These are phyloP conservation scores for Podila horticola DNA, from an alignment of 192 early-diverging fungal species.

Conservation along the genomic window DNA sequence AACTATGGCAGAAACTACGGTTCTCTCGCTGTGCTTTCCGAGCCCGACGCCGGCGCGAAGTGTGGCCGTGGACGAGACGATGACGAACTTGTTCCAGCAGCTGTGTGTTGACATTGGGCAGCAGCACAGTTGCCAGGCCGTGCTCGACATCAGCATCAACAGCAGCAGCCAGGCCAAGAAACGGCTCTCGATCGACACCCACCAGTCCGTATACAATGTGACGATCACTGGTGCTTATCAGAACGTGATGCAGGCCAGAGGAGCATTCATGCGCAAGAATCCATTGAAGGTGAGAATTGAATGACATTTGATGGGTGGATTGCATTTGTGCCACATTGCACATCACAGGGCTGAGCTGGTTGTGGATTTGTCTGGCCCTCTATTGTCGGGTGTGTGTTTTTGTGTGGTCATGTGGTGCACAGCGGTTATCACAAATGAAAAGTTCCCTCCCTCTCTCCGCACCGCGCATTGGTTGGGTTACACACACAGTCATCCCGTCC, in stretches of 20 bases:
- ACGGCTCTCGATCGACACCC: constrained; percentile 49
- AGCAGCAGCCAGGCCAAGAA: constrained; percentile 31
- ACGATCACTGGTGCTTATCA: constrained; percentile 55
- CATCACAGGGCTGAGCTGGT: no score
- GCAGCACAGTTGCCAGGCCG: constrained; percentile 32
- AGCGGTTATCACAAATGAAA: no score
- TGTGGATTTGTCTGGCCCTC: no score
- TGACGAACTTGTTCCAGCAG: constrained; percentile 30
- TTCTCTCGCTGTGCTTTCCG: constrained; percentile 47
- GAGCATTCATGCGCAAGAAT: constrained; percentile 55
- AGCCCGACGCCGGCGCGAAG: constrained; percentile 40
- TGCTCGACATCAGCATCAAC: constrained; percentile 44
- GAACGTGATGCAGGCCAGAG: constrained; percentile 52
- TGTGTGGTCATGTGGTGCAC: no score
- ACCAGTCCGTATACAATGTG: constrained; percentile 59
- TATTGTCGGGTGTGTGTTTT: no score
- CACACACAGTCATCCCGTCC: no score
- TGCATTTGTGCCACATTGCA: background rate
- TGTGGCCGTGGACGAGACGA: constrained; percentile 34
- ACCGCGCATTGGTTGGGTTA: no score
- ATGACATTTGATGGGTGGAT: no score
- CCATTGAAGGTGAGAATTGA: constrained; percentile 51
- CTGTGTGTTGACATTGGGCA: constrained; percentile 26
- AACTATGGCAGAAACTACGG: constrained; percentile 48
- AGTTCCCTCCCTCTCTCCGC: no score